Base-by-base conservation (phyloP, 345 rosid species). In the Passiflora organensis region DNA sequence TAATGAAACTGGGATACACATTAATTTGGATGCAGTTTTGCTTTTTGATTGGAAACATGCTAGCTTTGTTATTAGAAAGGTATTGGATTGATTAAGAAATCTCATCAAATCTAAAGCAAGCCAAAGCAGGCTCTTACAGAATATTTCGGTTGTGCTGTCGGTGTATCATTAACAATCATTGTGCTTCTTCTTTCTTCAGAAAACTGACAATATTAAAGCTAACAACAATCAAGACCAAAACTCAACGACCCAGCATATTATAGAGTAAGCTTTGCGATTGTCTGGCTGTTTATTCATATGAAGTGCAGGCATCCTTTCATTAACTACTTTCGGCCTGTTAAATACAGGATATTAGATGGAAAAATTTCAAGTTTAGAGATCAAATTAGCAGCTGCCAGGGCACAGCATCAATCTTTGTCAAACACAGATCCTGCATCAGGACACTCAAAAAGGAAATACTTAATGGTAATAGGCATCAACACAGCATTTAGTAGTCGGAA, bases 381-480 rank as follows among this genome's bases (percentile, higher is more conserved):
- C 70, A 56, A 84, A 59, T 12, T 78, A 53, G 66, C 67, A 25
- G 72, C 73, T 58, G 80, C 81, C 32, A 76, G 69, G 64, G 80
- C 78, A 1, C 67, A 70, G 14, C 81, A 74, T 1, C 61, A 58
- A 44, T 65, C 76, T 52, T 19, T 71, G 62, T n/a, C 0, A 0
- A 59, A 25, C 10, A 48, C 48, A 19, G 25, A 48, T 28, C 34
- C 63, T 0, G 17, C 71, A 49, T 38, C 70, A 0, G 73, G 52
- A 32, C 70, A 58, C 60, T 44, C 25, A 38, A 69, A 60, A 49
- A 60, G 67, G 39, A 88, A 85, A 53, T 81, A 80, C 46, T 78
- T 88, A 53, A 82, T 91, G 95, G 90, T 91, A 38, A 72, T 91
- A 1, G 98, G 98, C 53, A 81, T 91, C 54, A 88, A 88, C 60